Evolutionary conservation across 768 basidiomycete genomes (phyloP), one percentile per base, ranked within the genome.

Genomic region (Crepidotus variabilis): DNA sequence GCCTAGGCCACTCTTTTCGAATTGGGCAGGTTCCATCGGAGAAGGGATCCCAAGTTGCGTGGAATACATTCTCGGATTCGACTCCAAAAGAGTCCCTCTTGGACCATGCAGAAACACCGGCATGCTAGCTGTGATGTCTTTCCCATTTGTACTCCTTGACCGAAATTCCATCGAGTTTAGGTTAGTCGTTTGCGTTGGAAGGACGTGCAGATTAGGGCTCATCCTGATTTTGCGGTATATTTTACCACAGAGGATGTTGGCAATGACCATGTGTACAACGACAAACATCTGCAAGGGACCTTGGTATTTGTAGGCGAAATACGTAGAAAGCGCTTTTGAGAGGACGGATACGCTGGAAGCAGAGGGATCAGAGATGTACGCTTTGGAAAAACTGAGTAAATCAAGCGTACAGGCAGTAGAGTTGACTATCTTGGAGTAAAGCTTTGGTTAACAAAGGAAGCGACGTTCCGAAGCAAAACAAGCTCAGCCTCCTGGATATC

Each of bases 371-470:
- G 28, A 28, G 3, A 28, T 28, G 28, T 8, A 8, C 28, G 8
- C 28, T 28, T 8, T 28, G 28, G 28, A 28, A 28, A 8, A 28
- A 8, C 28, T 28, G 28, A 28, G 28, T 8, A 28, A 28, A 28
- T 28, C 13, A 11, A 16, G 35, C 59, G 53, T 33, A 60, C 59
- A 60, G 24, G 45, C 67, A 70, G 39, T 70, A 71, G 21, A 63
- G 50, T 52, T 69, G 70, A 8, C 69, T 68, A 21, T 69, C 69
- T 52, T 61, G 60, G 14, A 70, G 50, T 0, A 71, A 32, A 2
- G 61, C 55, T 36, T 60, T 62, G 2, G 67, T 61, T 2, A 68
- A 60, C 2, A 51, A 55, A 7, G 71, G 67, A 2, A 70, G 35
- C 36, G 62, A 59, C 20, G 50, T 59, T 1, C 68, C 69, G 33